Percentiles rank a stretch among this genome's conserved stretches.
Conservation (phyloP, 345 rosid species). For the Gossypium rotundifolium region DNA sequence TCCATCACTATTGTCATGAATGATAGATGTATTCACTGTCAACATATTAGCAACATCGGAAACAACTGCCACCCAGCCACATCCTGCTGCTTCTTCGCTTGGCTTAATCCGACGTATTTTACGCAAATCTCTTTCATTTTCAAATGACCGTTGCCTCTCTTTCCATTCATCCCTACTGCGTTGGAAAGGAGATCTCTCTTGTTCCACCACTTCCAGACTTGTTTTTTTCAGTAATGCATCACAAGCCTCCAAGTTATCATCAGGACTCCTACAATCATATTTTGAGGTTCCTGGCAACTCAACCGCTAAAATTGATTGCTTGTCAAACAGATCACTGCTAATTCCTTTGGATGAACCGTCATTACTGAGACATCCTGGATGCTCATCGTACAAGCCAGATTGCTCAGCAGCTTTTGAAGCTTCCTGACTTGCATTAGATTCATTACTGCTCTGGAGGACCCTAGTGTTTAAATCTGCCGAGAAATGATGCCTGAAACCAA, state of each 20-base stretch:
- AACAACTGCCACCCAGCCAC: constrained; percentile 26
- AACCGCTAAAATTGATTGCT: constrained; percentile 24
- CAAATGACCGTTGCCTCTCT: constrained; percentile 18
- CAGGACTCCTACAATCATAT: constrained; percentile 21
- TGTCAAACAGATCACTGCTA: constrained; percentile 19
- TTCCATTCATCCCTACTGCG: constrained; percentile 10
- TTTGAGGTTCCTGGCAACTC: constrained; percentile 31
- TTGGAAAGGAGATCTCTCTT: constrained; percentile 7
- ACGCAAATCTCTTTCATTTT: constrained; percentile 34
- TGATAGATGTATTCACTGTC: constrained; percentile 20
- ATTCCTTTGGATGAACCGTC: constrained; percentile 19
- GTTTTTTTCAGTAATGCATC: constrained; percentile 14
- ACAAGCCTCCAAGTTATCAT: constrained; percentile 24
- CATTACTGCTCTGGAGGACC: constrained; percentile 16
- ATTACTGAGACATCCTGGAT: constrained; percentile 14
- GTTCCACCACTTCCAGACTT: constrained; percentile 10
- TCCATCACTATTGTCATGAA: constrained; percentile 19
- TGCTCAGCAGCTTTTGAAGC: constrained; percentile 20
- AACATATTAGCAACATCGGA: constrained; percentile 34
- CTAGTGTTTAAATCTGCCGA: constrained; percentile 28
- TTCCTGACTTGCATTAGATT: constrained; percentile 17
- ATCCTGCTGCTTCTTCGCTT: constrained; percentile 26
- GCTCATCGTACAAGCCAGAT: constrained; percentile 17
- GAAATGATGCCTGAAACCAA: constrained; percentile 27
- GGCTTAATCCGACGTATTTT: constrained; percentile 24